Evolutionary conservation across 306 rosid species (phyloP).

Genomic region (Citrullus mucosospermus): DNA sequence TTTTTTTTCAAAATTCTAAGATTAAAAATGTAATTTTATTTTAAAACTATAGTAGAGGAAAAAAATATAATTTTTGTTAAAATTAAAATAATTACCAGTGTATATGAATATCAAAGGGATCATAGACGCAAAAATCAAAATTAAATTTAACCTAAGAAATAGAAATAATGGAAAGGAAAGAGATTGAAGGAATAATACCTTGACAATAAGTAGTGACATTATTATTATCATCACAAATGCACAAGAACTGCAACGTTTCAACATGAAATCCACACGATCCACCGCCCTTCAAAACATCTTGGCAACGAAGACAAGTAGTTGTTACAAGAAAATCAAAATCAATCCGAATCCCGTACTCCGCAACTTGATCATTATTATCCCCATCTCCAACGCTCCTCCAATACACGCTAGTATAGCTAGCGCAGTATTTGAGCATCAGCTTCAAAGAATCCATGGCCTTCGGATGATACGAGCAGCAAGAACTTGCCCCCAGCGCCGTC

Average conservation of each 20-base stretch:
- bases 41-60: no score
- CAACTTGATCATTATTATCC: slow-evolving; percentile 68
- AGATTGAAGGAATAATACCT: slow-evolving; percentile 23
- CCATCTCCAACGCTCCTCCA: slow-evolving; percentile 66
- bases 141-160: no score
- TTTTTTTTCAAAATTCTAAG: no score
- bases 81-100: no score
- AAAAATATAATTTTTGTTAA: no score
- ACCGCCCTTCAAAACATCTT: slow-evolving; percentile 64
- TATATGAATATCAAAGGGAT: no score
- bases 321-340: slow-evolving; percentile 80
- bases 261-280: slow-evolving; percentile 82
- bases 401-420: slow-evolving; percentile 67
- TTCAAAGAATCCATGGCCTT: slow-evolving; percentile 67
- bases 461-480: slow-evolving; percentile 84
- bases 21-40: no score
- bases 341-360: slow-evolving; percentile 74
- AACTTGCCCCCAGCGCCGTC: slow-evolving; percentile 25
- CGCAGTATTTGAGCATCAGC: slow-evolving; percentile 68
- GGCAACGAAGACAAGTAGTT: slow-evolving; percentile 66
- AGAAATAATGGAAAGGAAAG: no score
- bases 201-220: slow-evolving; percentile 71
- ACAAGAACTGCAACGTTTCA: slow-evolving; percentile 34
- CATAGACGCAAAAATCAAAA: no score
- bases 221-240: slow-evolving; percentile 46